Base-by-base conservation (phyloP, 768 basidiomycete genomes). In the Crucibulum laeve region DNA sequence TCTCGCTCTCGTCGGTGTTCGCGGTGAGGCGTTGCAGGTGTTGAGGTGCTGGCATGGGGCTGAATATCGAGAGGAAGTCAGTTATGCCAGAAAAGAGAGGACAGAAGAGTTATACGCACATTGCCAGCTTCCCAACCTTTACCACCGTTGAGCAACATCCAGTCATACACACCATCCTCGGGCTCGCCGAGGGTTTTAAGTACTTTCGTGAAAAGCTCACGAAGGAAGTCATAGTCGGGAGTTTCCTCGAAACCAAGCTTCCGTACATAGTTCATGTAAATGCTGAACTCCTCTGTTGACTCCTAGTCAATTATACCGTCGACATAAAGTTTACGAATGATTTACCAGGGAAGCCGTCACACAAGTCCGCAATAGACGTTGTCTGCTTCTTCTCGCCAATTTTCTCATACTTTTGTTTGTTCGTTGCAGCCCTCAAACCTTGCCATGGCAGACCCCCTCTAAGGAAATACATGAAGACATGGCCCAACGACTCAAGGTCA, bases 321-420 rank as follows among this genome's bases (percentile, higher is more conserved):
- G 21, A 34, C 14, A 38, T 40, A 40, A 43, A 33, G 35, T 25
- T 37, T 38, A 18, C 25, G 47, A 22, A 18, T 41, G 28, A 68
- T 78, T 57, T 50, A 93, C 88, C 92, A 50, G 96, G 95, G 70
- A 95, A 97, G 24, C 94, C 92, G 59, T 99, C 95, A 54, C 93
- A 95, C 25, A 99, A 70, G 61, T 99, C 95, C 19, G 79, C 72
- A 54, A 99, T 97, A 5, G 80, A 74, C 13, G 95, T 96, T 5
- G 80, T 87, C 65, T 98, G 95, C 69, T 92, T 99, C 78, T 97
- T 98, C 71, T 96, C 96, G 38, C 95, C 96, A 53, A 99, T 99
- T 73, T 98, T 98, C 68, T 99, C 96, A 62, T 99, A 99, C 70
- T 98, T 98, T 64, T 98, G 95, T 70, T 98, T 98, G 76, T 99